Evolutionary conservation across 2,329 filamentous ascomycete genomes (phyloP).

Genomic region (Diplodia sapinea): DNA sequence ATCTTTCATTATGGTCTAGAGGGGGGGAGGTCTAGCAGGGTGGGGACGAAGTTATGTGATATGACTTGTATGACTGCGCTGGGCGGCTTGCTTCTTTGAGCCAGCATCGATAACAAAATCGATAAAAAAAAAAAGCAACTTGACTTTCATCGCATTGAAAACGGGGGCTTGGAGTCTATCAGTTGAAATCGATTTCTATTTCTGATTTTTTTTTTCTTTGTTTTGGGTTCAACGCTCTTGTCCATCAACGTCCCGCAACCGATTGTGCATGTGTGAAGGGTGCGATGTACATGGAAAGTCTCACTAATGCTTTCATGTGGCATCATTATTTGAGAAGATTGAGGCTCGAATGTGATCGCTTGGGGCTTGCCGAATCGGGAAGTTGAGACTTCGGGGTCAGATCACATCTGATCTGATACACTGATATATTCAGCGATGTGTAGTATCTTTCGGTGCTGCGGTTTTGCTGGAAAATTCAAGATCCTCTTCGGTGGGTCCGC

Average conservation of each 20-base stretch:
- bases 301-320: not conserved
- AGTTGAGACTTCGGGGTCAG: too few relatives aligned
- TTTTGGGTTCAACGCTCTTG: too few relatives aligned
- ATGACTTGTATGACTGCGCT: constrained; percentile 15
- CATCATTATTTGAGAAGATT: not conserved
- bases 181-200: not conserved
- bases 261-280: too few relatives aligned
- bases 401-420: too few relatives aligned
- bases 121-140: constrained; percentile 17
- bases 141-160: not conserved
- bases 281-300: too few relatives aligned
- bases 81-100: constrained; percentile 22
- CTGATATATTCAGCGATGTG: too few relatives aligned
- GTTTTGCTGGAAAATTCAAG: too few relatives aligned
- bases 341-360: not conserved
- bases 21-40: not conserved
- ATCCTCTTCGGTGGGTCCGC: too few relatives aligned
- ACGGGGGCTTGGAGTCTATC: constrained; percentile 2
- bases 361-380: too few relatives aligned
- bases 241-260: too few relatives aligned
- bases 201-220: not conserved
- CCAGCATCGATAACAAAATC: constrained; percentile 16
- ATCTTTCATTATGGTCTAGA: not conserved
- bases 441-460: too few relatives aligned
- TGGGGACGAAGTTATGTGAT: constrained; percentile 7